These are phyloP conservation scores for Aureobasidium namibiae DNA, from an alignment of 2,329 filamentous ascomycete species.

Conservation along the genomic window DNA sequence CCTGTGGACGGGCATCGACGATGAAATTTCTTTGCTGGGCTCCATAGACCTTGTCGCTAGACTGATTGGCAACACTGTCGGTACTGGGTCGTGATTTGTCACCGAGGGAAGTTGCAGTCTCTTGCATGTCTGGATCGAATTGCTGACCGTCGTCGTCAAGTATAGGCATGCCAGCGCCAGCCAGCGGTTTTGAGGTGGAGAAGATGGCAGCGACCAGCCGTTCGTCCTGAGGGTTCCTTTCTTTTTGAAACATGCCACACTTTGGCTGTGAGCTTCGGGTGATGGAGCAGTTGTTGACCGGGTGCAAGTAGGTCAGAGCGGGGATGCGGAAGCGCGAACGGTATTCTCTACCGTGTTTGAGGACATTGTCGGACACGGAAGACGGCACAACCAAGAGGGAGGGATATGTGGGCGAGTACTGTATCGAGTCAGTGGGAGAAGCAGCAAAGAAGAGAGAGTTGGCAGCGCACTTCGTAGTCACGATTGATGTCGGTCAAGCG, in stretches of 20 bases:
- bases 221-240: conserved; percentile 92
- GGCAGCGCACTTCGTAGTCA: conserved; percentile 57
- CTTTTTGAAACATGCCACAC: conserved; percentile 68
- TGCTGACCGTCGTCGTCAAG: conserved; percentile 8
- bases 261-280: conserved; percentile 89
- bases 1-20: conserved; percentile 85
- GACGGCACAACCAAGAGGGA: conserved; percentile 75
- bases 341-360: conserved; percentile 87
- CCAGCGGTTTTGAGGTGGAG: conserved; percentile 50
- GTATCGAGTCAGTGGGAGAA: not conserved
- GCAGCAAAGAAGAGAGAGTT: not conserved
- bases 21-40: conserved; percentile 92
- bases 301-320: conserved; percentile 86
- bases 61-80: not conserved
- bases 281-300: conserved; percentile 93
- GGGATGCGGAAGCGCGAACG: conserved; percentile 85
- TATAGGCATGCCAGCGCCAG: conserved; percentile 8
- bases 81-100: not conserved
- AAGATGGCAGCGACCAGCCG: conserved; percentile 90
- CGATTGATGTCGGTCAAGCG: conserved; percentile 82
- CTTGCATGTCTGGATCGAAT: conserved; percentile 6
- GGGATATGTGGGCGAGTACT: conserved; percentile 89
- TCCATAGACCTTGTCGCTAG: conserved; percentile 55
- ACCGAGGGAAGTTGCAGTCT: not conserved
- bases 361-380: conserved; percentile 88